Conservation (phyloP, 305 asterid genomes). For the Plantago rigida region DNA sequence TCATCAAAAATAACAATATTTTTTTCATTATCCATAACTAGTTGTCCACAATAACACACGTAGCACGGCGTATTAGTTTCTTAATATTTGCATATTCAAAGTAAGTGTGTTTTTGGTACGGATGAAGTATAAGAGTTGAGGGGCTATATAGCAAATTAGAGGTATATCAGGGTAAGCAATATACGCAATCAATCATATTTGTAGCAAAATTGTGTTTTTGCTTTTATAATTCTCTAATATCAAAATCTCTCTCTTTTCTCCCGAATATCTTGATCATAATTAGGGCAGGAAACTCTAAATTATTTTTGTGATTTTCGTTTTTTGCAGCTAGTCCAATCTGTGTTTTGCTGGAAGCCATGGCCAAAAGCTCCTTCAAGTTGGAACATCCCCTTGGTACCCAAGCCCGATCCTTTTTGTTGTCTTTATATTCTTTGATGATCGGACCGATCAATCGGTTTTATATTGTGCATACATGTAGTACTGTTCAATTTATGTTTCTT, state of each 20-base stretch:
- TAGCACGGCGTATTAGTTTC: too few relatives aligned
- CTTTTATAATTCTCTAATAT: neutral
- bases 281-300: neutral
- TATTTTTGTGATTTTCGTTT: neutral
- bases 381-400: constrained; percentile 69
- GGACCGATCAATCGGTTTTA: constrained; percentile 2
- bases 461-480: neutral
- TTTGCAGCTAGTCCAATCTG: constrained; percentile 23
- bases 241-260: neutral
- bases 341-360: constrained; percentile 38
- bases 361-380: constrained; percentile 62
- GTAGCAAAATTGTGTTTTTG: too few relatives aligned
- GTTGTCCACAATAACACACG: too few relatives aligned
- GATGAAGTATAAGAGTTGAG: too few relatives aligned
- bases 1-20: too few relatives aligned
- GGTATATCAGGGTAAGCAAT: too few relatives aligned
- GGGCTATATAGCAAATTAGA: too few relatives aligned
- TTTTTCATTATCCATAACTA: too few relatives aligned
- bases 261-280: neutral
- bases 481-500: neutral
- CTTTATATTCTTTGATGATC: neutral
- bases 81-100: too few relatives aligned
- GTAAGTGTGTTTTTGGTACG: too few relatives aligned
- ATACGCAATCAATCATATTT: too few relatives aligned
- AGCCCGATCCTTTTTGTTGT: neutral